Base-by-base conservation (phyloP, 805 yeast species). In the Cyberlindnera samutprakarnensis region DNA sequence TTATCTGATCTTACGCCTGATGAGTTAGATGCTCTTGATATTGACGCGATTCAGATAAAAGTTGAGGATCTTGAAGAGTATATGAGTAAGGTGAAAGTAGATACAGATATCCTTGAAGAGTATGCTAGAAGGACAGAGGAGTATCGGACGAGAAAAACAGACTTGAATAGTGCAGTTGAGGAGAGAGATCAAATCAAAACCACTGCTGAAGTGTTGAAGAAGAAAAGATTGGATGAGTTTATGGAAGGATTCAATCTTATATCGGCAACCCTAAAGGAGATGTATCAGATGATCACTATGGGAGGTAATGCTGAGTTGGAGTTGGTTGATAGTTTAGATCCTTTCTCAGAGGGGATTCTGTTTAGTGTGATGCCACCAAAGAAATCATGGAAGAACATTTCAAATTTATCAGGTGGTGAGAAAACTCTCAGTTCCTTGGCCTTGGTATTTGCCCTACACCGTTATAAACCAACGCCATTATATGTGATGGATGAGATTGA, bases 351-450 rank as follows among this genome's bases (percentile, higher is more conserved):
- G 59, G 99, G 99, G 20, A 88, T 92, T 23, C 62, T 88, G 25
- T 92, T 92, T 57, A 83, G 95, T 56, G 98, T 92, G 6, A 92
- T 92, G 98, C 99, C 99, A 2, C 99, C 99, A 0, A 90, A 87
- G 61, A 92, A 92, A 56, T 79, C 94, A 23, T 92, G 99, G 99
- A 82, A 83, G 52, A 92, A 92, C 49, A 92, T 92, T 33, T 76
- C 95, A 14, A 92, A 92, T 49, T 61, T 92, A 35, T 87, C 96
- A 3, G 99, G 99, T 44, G 99, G 99, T 42, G 99, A 92, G 49
- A 92, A 92, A 59, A 92, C 99, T 0, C 68, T 92, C 41, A 82
- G 95, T 47, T 90, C 97, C 0, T 66, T 92, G 48, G 97, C 98
- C 0, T 65, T 92, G 45, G 98, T 92, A 3, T 92, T 92, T 67